Evolutionary conservation across 2,329 filamentous ascomycete genomes (phyloP).

Genomic region (Periconia macrospinosa): DNA sequence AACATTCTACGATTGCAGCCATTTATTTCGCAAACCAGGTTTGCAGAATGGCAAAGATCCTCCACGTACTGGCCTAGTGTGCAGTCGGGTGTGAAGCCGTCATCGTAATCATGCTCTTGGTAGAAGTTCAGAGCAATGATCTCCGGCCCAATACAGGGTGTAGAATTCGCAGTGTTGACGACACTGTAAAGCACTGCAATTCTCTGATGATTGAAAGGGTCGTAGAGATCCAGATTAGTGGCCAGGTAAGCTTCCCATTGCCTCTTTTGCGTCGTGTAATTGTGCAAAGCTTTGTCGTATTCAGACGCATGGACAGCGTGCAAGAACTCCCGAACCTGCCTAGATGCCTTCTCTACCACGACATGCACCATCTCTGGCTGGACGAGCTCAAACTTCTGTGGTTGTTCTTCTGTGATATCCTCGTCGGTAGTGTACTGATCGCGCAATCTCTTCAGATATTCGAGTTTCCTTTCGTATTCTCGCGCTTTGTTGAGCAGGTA

Average conservation of each 20-base stretch:
- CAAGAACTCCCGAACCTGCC: conserved; percentile 88
- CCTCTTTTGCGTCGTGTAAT: conserved; percentile 89
- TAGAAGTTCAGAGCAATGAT: conserved; percentile 92
- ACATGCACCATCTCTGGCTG: conserved; percentile 94
- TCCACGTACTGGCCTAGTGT: conserved; percentile 95
- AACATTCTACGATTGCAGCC: conserved; percentile 87
- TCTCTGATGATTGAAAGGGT: conserved; percentile 93
- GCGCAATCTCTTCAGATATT: conserved; percentile 78
- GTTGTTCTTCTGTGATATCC: conserved; percentile 40
- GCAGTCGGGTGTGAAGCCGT: conserved; percentile 77
- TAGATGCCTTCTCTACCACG: conserved; percentile 75
- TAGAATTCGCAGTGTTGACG: conserved; percentile 90
- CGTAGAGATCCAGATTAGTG: conserved; percentile 84
- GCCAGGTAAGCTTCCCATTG: conserved; percentile 97
- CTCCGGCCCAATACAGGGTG: conserved; percentile 88
- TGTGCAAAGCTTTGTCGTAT: conserved; percentile 91
- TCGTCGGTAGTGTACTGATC: conserved; percentile 63
- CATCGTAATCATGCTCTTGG: conserved; percentile 76
- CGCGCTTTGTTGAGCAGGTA: conserved; percentile 90
- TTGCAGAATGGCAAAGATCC: conserved; percentile 76
- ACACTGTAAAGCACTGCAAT: conserved; percentile 93
- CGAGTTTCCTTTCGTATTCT: conserved; percentile 82
- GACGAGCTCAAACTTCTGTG: conserved; percentile 83
- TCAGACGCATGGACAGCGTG: conserved; percentile 95
- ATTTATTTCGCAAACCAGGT: conserved; percentile 77